These are phyloP conservation scores for Hibiscus mutabilis DNA, from an alignment of 345 rosid species.

Conservation along the genomic window DNA sequence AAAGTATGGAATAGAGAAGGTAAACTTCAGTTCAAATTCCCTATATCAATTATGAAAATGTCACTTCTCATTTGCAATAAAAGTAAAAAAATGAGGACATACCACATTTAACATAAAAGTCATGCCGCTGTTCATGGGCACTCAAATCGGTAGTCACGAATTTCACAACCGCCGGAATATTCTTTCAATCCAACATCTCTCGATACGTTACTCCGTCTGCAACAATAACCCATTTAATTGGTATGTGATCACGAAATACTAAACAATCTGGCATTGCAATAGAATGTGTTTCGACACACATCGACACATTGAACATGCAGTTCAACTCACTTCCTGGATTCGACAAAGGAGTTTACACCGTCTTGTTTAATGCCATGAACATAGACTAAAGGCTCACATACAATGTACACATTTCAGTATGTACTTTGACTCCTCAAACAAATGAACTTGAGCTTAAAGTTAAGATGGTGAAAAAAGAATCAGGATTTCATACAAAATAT, in stretches of 20 bases:
- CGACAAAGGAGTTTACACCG: not conserved
- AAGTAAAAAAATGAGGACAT: not conserved
- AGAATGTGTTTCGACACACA: not conserved
- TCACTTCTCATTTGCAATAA: not conserved
- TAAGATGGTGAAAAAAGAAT: too few species aligned
- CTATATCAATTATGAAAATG: not conserved
- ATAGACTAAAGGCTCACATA: not conserved
- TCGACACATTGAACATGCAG: not conserved
- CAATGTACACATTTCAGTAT: too few species aligned
- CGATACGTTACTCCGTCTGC: conserved; percentile 33
- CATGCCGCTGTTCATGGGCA: not conserved
- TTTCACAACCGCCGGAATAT: not conserved
- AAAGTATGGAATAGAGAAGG: not conserved
- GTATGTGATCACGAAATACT: not conserved
- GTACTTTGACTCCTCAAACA: not conserved
- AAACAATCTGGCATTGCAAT: not conserved
- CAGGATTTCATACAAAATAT: too few species aligned
- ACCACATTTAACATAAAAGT: conserved; percentile 2
- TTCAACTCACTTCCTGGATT: not conserved
- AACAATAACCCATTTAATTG: conserved; percentile 5
- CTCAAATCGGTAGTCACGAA: not conserved
- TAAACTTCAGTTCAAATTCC: not conserved
- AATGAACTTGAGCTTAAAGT: not conserved
- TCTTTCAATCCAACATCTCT: not conserved
- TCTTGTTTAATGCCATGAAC: not conserved